These are phyloP conservation scores for Fusarium concolor DNA, from an alignment of 2,329 filamentous ascomycete species.

Conservation along the genomic window DNA sequence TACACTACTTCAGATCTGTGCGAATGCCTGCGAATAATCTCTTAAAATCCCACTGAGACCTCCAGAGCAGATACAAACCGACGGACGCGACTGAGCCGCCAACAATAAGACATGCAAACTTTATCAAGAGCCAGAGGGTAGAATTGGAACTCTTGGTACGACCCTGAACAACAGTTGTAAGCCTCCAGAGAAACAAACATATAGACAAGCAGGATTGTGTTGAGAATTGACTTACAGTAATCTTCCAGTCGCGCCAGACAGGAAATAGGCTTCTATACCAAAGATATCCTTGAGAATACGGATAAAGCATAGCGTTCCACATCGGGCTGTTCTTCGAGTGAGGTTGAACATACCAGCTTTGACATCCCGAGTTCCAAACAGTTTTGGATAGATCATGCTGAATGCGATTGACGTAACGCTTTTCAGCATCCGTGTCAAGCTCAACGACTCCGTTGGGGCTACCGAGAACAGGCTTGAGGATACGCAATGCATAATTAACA, in stretches of 20 bases:
- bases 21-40: too few relatives aligned
- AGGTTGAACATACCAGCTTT: neutral
- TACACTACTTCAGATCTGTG: too few relatives aligned
- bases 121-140: neutral
- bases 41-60: too few relatives aligned
- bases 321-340: neutral
- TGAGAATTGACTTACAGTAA: neutral
- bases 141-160: neutral
- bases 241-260: neutral
- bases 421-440: neutral
- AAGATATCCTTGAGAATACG: neutral
- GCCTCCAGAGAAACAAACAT: neutral
- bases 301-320: conserved; percentile 3
- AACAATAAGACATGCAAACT: neutral
- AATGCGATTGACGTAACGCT: neutral
- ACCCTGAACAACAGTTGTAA: neutral
- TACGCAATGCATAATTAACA: neutral
- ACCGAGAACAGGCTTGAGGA: neutral
- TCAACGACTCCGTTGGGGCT: neutral
- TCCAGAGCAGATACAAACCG: neutral
- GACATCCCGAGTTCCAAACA: neutral
- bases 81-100: neutral
- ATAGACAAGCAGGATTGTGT: too few relatives aligned
- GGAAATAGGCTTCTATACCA: conserved; percentile 3
- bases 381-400: neutral